Evolutionary conservation across 352 stramenopile genomes (phyloP).

Genomic region (Pythium dissimile): DNA sequence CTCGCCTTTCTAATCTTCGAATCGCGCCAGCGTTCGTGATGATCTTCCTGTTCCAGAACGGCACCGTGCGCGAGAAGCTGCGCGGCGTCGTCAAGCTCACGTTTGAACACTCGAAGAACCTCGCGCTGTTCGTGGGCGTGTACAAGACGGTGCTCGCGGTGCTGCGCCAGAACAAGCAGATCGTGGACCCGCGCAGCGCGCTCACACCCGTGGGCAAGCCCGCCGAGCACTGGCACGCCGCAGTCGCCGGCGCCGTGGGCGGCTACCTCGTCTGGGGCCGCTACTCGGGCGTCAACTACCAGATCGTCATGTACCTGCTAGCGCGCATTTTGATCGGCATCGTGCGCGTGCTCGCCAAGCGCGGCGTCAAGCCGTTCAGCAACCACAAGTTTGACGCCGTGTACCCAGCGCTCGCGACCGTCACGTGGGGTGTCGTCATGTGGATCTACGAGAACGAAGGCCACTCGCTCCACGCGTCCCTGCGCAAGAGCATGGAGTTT

Average conservation of each 20-base stretch:
- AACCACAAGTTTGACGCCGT: conserved; percentile 66
- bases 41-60: conserved; percentile 87
- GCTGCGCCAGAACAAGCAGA: conserved; percentile 51
- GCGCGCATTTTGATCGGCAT: conserved; percentile 67
- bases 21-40: conserved; percentile 76
- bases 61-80: conserved; percentile 74
- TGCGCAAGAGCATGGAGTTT: conserved; percentile 88
- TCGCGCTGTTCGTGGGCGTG: conserved; percentile 84
- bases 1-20: conserved; percentile 1
- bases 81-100: conserved; percentile 69
- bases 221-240: conserved; percentile 69
- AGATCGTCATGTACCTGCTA: conserved; percentile 89
- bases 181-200: conserved; percentile 27
- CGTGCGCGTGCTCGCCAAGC: conserved; percentile 61
- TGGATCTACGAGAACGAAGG: conserved; percentile 88
- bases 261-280: conserved; percentile 83
- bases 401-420: conserved; percentile 73
- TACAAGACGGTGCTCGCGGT: conserved; percentile 79
- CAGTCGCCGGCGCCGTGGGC: conserved; percentile 67
- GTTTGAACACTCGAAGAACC: conserved; percentile 85
- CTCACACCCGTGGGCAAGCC: conserved; percentile 60
- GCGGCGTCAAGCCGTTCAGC: conserved; percentile 58
- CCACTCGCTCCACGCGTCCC: conserved; percentile 67
- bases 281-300: conserved; percentile 87
- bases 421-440: conserved; percentile 82